Evolutionary conservation across 768 basidiomycete genomes (phyloP).

Genomic region (Cubamyces sp.): DNA sequence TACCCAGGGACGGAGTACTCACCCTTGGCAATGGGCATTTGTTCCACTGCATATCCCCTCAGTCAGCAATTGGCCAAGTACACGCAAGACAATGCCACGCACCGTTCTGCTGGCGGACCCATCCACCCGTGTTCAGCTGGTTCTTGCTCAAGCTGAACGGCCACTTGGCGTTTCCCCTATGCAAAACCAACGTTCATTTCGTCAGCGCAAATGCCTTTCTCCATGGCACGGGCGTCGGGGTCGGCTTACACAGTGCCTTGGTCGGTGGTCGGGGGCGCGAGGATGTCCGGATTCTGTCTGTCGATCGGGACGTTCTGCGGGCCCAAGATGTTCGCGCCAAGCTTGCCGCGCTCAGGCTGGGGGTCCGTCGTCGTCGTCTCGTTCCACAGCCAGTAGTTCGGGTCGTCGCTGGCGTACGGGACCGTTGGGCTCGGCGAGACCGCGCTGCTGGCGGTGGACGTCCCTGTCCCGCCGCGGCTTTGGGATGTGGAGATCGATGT

Average conservation of each 20-base stretch:
- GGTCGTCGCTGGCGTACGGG: conserved; percentile 28
- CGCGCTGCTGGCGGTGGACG: conserved; percentile 28
- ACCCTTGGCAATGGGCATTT: conserved; percentile 39
- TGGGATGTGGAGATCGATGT: conserved; percentile 5
- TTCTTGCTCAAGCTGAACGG: conserved; percentile 40
- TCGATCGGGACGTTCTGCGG: conserved; percentile 38
- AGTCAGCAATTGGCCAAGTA: background rate
- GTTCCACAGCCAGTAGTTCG: conserved; percentile 29
- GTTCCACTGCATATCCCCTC: conserved; percentile 20
- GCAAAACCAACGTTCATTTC: too few species aligned
- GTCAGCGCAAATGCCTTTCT: background rate
- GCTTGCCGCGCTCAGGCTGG: conserved; percentile 29
- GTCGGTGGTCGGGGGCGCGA: conserved; percentile 40
- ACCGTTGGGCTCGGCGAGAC: conserved; percentile 26
- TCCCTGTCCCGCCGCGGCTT: conserved; percentile 4
- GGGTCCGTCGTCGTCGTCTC: conserved; percentile 21
- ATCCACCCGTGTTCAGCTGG: conserved; percentile 40
- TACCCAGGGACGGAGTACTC: background rate
- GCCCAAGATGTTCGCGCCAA: conserved; percentile 35
- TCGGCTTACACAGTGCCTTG: conserved; percentile 33
- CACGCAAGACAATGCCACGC: conserved; percentile 2
- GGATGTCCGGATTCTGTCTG: conserved; percentile 37
- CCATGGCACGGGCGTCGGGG: background rate
- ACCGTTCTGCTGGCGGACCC: conserved; percentile 42
- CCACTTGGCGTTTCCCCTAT: conserved; percentile 37